phyloP scores from a whole-genome alignment of 306 rosid species.

The Cucumis melo region DNA sequence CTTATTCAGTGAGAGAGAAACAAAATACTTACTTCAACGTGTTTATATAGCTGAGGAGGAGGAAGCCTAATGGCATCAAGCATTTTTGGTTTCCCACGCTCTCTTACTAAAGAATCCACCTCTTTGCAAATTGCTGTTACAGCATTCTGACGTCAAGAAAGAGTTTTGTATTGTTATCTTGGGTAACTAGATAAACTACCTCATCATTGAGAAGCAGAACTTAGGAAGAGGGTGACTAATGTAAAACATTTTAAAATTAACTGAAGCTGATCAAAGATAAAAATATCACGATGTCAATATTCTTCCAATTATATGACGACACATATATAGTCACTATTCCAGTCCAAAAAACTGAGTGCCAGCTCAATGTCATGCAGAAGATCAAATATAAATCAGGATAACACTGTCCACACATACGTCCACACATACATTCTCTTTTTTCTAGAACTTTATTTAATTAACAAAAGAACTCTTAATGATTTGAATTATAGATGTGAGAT shows the following conservation, averaged over 20 bases:
- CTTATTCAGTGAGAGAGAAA: neutral
- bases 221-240: neutral
- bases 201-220: neutral
- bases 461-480: neutral
- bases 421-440: neutral
- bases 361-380: neutral
- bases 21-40: conserved; percentile 54
- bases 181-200: neutral
- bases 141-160: conserved; percentile 56
- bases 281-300: neutral
- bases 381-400: neutral
- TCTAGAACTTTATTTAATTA: neutral
- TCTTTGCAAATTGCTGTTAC: conserved; percentile 76
- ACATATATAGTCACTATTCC: neutral
- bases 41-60: conserved; percentile 72
- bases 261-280: neutral
- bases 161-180: neutral
- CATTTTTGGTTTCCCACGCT: conserved; percentile 92
- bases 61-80: conserved; percentile 83
- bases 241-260: neutral
- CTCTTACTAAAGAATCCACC: conserved; percentile 70
- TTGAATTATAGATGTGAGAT: neutral
- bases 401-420: neutral
- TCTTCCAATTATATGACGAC: neutral
- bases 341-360: neutral